Percentiles rank a stretch among this genome's conserved stretches.
These are phyloP conservation scores for Epichloe brachyelytri DNA, from an alignment of 2,329 filamentous ascomycete genomes.

Conservation along the genomic window DNA sequence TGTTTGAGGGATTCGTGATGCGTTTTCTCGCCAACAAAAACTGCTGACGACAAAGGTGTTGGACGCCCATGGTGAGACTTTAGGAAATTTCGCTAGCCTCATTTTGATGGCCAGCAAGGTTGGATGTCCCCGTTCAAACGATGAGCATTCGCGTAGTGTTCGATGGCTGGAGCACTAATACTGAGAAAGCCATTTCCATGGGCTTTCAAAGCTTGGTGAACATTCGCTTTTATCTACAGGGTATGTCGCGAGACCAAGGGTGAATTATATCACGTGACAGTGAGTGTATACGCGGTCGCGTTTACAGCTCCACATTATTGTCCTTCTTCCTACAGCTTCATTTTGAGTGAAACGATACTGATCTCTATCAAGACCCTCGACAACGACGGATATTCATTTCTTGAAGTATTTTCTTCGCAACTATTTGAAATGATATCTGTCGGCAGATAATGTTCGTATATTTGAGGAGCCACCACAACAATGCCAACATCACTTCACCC, in stretches of 20 bases:
- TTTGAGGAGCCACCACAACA: constrained; percentile 13
- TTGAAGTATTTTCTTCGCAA: too few species aligned
- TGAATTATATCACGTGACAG: not conserved
- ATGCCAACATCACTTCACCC: constrained; percentile 70
- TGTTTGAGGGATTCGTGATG: not conserved
- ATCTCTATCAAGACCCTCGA: not conserved
- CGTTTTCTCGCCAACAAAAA: not conserved
- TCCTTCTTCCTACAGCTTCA: not conserved
- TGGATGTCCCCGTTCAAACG: too few species aligned
- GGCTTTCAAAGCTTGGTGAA: too few species aligned
- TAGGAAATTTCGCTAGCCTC: not conserved
- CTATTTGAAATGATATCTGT: not conserved
- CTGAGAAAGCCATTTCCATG: too few species aligned
- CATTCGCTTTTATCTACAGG: not conserved
- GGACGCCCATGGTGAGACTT: not conserved
- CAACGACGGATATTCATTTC: too few species aligned
- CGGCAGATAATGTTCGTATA: not conserved
- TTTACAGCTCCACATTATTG: not conserved
- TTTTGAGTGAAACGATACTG: not conserved
- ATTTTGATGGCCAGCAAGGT: not conserved
- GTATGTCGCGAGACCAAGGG: too few species aligned
- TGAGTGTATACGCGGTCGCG: not conserved
- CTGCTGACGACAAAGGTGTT: not conserved
- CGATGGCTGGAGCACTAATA: too few species aligned
- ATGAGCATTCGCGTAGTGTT: too few species aligned